Percentiles rank a stretch among this genome's conserved stretches.
Conservation (phyloP, 2,329 filamentous ascomycete species). For the Hymenoscyphus infarciens region DNA sequence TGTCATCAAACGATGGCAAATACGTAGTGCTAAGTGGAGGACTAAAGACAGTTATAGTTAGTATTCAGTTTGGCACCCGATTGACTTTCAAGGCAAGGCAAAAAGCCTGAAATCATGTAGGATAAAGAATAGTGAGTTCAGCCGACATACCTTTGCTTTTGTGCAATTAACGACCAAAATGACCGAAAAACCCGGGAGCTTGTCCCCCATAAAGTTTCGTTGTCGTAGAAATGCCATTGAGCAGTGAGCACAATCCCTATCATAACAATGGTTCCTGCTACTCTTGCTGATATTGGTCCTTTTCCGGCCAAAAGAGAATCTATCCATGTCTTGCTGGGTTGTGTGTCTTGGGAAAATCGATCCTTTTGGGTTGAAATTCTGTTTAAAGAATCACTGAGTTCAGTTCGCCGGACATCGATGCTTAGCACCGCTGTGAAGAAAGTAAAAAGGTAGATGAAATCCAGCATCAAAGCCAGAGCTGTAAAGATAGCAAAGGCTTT, state of each 20-base stretch:
- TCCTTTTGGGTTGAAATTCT: constrained; percentile 41
- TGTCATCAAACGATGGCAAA: constrained; percentile 52
- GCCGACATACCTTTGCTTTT: neutral
- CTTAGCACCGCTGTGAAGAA: constrained; percentile 78
- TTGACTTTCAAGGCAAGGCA: too few relatives aligned
- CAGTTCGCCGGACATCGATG: constrained; percentile 72
- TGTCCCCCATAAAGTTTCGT: constrained; percentile 44
- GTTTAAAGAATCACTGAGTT: constrained; percentile 68
- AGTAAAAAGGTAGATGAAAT: constrained; percentile 74
- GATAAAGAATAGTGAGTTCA: neutral
- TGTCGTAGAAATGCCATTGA: constrained; percentile 75
- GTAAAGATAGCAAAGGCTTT: constrained; percentile 74
- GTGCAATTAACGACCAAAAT: constrained; percentile 18
- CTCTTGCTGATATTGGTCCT: constrained; percentile 65
- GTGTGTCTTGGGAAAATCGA: constrained; percentile 24
- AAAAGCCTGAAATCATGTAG: too few relatives aligned
- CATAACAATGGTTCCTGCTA: constrained; percentile 71
- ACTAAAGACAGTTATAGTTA: neutral
- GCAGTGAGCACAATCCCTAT: constrained; percentile 68
- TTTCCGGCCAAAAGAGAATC: constrained; percentile 61
- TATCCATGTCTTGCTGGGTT: constrained; percentile 49
- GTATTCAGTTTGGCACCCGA: neutral
- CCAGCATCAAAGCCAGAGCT: constrained; percentile 69
- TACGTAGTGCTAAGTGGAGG: constrained; percentile 31
- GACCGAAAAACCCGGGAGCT: constrained; percentile 36